Evolutionary conservation across 805 yeast species (phyloP).

Genomic region (Wickerhamiella hasegawae): DNA sequence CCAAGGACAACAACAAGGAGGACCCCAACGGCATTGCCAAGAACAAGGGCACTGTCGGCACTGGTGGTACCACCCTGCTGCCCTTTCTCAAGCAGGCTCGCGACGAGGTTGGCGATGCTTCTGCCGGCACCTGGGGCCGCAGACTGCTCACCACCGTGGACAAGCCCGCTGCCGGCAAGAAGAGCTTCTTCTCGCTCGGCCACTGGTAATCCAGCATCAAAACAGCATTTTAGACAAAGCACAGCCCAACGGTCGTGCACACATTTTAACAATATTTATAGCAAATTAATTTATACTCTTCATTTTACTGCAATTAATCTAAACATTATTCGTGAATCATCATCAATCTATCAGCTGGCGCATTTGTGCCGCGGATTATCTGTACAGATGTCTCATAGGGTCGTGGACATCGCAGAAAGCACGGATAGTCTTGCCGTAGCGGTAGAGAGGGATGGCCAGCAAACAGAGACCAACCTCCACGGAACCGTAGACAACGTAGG

Average conservation of each 20-base stretch:
- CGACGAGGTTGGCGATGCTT: slow-evolving; percentile 88
- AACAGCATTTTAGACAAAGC: not conserved
- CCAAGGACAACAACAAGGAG: slow-evolving; percentile 31
- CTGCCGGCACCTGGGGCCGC: slow-evolving; percentile 87
- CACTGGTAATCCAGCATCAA: not conserved
- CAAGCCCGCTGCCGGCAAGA: not conserved
- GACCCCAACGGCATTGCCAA: slow-evolving; percentile 31
- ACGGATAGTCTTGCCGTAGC: slow-evolving; percentile 36
- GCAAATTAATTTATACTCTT: not conserved
- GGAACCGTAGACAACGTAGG: slow-evolving; percentile 37
- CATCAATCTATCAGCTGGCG: too few relatives aligned
- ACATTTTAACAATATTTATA: too few relatives aligned
- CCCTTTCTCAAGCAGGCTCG: slow-evolving; percentile 91
- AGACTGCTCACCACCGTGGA: slow-evolving; percentile 24
- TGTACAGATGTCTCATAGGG: slow-evolving; percentile 26
- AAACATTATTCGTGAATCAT: too few relatives aligned
- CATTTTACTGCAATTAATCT: too few relatives aligned
- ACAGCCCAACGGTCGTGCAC: not conserved
- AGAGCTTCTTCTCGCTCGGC: too few relatives aligned
- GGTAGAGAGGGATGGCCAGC: slow-evolving; percentile 34
- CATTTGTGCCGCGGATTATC: too few relatives aligned
- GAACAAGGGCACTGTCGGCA: slow-evolving; percentile 54
- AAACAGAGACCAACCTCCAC: slow-evolving; percentile 34
- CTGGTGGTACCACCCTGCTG: slow-evolving; percentile 85
- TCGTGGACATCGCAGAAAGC: slow-evolving; percentile 36